Conservation (phyloP, 164 flowering plant species). For the Nymphaea thermarum region DNA sequence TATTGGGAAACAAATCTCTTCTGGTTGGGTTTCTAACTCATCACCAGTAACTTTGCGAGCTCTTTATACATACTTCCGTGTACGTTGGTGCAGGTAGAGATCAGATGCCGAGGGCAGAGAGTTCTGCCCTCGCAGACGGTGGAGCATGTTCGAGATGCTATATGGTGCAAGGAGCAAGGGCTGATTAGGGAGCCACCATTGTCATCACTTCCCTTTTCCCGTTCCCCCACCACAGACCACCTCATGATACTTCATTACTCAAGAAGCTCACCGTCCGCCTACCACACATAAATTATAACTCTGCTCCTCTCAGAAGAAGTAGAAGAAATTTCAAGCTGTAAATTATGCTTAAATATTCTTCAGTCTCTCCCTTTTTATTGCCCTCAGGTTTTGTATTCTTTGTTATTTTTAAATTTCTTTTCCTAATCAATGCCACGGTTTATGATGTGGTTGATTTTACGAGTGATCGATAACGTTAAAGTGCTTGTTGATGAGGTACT, state of each 20-base stretch:
- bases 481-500: too few relatives aligned
- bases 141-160: conserved; percentile 75
- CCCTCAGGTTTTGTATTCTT: too few relatives aligned
- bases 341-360: not conserved
- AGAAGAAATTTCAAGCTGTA: not conserved
- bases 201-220: conserved; percentile 52
- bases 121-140: conserved; percentile 52
- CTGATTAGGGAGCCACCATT: conserved; percentile 7
- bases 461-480: too few relatives aligned
- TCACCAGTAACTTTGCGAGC: too few relatives aligned
- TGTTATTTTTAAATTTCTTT: too few relatives aligned
- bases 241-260: conserved; percentile 64
- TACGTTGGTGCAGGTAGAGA: conserved; percentile 44
- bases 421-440: too few relatives aligned
- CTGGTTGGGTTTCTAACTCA: too few relatives aligned
- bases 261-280: conserved; percentile 9
- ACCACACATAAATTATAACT: too few relatives aligned
- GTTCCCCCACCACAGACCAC: conserved; percentile 51
- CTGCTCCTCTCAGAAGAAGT: too few relatives aligned
- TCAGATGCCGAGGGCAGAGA: conserved; percentile 69
- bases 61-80: too few relatives aligned
- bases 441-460: too few relatives aligned
- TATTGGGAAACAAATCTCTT: too few relatives aligned
- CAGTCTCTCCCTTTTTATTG: not conserved
- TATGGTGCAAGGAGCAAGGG: conserved; percentile 40